Evolutionary conservation across 495 filamentous ascomycete species (phyloP).

Genomic region (Penicillium macrosclerotiorum): DNA sequence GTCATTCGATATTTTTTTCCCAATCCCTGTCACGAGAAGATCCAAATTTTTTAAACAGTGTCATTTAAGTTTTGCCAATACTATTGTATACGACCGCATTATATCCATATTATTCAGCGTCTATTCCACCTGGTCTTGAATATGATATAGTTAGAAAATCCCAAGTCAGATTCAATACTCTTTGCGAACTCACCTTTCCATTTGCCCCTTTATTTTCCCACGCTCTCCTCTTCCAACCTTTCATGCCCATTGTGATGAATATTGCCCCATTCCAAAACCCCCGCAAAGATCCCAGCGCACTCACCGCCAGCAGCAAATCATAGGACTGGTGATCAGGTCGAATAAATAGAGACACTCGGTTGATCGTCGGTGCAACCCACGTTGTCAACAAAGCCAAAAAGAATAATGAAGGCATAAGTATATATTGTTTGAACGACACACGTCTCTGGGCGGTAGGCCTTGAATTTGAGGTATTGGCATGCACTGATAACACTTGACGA

Average conservation of each 20-base stretch:
- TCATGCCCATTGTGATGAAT: slow-evolving; percentile 40
- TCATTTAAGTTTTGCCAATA: too few species aligned
- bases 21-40: too few species aligned
- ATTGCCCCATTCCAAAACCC: slow-evolving; percentile 52
- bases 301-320: slow-evolving; percentile 39
- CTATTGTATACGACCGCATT: too few species aligned
- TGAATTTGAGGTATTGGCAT: neutral
- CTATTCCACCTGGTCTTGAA: too few species aligned
- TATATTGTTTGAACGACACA: slow-evolving; percentile 44
- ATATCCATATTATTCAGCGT: too few species aligned
- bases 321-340: slow-evolving; percentile 29
- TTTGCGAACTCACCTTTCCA: neutral
- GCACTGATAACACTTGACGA: neutral
- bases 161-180: too few species aligned
- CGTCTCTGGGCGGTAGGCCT: slow-evolving; percentile 21
- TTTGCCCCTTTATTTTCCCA: neutral
- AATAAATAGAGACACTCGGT: slow-evolving; percentile 39
- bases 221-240: slow-evolving; percentile 30
- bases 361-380: slow-evolving; percentile 45
- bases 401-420: slow-evolving; percentile 49
- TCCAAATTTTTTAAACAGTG: too few species aligned
- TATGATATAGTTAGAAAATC: too few species aligned
- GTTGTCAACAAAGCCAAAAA: slow-evolving; percentile 44
- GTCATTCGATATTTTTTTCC: too few species aligned
- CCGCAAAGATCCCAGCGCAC: slow-evolving; percentile 37